A percentile compares a stretch with the other conserved stretches of the same genome.
Evolutionary conservation across 768 basidiomycete species (phyloP).

Genomic region (Collybiopsis confluens): DNA sequence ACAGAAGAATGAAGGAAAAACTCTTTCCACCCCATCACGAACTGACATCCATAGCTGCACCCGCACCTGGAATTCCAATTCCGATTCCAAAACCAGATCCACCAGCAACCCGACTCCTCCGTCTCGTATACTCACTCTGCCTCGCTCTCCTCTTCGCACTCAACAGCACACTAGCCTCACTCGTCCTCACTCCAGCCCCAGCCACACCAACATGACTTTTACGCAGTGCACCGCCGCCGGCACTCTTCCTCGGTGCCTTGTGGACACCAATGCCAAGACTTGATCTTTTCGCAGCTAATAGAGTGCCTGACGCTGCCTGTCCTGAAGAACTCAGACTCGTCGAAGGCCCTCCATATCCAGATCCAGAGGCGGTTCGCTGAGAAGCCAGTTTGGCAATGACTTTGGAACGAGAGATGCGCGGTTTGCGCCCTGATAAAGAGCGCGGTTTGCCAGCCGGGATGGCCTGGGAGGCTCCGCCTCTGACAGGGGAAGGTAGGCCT

Average conservation of each 20-base stretch:
- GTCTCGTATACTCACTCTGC: slow-evolving; percentile 69
- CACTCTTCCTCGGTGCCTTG: slow-evolving; percentile 35
- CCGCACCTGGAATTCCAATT: background rate
- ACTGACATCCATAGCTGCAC: slow-evolving; percentile 15
- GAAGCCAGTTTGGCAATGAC: slow-evolving; percentile 75
- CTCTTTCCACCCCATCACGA: too few relatives aligned
- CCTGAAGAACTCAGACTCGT: background rate
- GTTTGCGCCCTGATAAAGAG: slow-evolving; percentile 49
- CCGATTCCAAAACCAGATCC: slow-evolving; percentile 19
- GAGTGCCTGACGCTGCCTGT: slow-evolving; percentile 18
- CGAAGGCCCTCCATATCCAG: too few relatives aligned
- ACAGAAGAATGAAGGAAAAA: too few relatives aligned
- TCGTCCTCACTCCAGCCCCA: slow-evolving; percentile 18
- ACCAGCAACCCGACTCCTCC: slow-evolving; percentile 33
- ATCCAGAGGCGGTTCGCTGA: slow-evolving; percentile 54
- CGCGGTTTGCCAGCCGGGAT: slow-evolving; percentile 16
- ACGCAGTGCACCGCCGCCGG: slow-evolving; percentile 21
- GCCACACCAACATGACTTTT: slow-evolving; percentile 26
- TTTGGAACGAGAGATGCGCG: slow-evolving; percentile 76
- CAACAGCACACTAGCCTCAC: slow-evolving; percentile 33
- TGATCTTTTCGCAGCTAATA: slow-evolving; percentile 35
- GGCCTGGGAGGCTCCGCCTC: slow-evolving; percentile 15
- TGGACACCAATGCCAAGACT: slow-evolving; percentile 40
- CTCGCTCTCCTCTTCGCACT: slow-evolving; percentile 71
- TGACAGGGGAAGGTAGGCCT: slow-evolving; percentile 31